Evolutionary conservation across 129 eudicot genomes (phyloP), one percentile per base, ranked within the genome.

Genomic region (Centaurea solstitialis): DNA sequence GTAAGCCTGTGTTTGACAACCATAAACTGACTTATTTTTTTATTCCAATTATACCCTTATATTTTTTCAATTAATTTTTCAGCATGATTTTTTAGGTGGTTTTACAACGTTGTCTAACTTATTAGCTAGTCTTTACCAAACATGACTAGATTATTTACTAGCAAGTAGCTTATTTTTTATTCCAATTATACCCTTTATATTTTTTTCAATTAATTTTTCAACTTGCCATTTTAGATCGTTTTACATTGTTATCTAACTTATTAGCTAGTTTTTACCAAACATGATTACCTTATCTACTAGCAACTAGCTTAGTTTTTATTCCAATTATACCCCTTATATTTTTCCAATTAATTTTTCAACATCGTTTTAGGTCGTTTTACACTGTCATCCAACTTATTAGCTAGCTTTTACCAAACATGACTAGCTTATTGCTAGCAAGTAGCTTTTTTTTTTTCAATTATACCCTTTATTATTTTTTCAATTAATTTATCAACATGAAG

Each of bases 1-100:
- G 98, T 93, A 91, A 74, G 26, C 8, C 62, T 53, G 21, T 53
- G 62, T 15, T 53, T 17, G 21, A 15, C 6, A 1, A 53, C 18
- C 21, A 53, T 15, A 15, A 53, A 53, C 7, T 15, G 8, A 6
- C 17, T 62, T 18, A 21, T 38, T 30, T 70, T 69, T 18, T 38
- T 70, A 70, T 70, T 70, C 9, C 20, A 5, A 11, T 23, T 38
- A 26, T 30, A 6, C 22, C 20, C 74, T 7, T 10, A 47, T 47
- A 12, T 50, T 50, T 15, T 13, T 15, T 18, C 4, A 50, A 9
- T 50, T 9, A 9, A 1, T 50, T 50, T 50, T 50, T 4, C 18
- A 50, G 4, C 61, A 0, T 4, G 61, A 0, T 18, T 3, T 50
- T 50, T 13, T 50, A 50, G 61, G 18, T 50, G 18, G 15, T 50